Percentiles rank a stretch among this genome's conserved stretches.
Conservation (phyloP, 805 yeast genomes). For the Tetrapisispora arboricola region DNA sequence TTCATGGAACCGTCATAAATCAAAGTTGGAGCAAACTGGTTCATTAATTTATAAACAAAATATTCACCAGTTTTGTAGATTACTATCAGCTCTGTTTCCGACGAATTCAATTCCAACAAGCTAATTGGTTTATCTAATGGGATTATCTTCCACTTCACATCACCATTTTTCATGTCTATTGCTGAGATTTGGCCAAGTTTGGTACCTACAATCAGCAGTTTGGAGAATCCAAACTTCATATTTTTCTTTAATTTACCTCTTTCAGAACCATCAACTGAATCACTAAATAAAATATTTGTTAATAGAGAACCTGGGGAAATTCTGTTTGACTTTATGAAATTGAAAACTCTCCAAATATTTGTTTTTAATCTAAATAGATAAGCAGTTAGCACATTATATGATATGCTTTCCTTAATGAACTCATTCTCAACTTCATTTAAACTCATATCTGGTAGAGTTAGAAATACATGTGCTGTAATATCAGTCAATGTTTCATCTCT, state of each 20-base stretch:
- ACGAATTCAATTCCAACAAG: slow-evolving; percentile 14
- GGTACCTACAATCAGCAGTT: slow-evolving; percentile 35
- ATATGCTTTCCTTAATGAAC: slow-evolving; percentile 11
- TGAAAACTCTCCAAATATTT: slow-evolving; percentile 14
- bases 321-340: slow-evolving; percentile 10
- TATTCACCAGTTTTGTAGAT: slow-evolving; percentile 26
- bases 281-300: slow-evolving; percentile 10
- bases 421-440: slow-evolving; percentile 13
- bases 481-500: slow-evolving; percentile 36
- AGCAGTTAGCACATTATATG: slow-evolving; percentile 12
- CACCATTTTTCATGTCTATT: slow-evolving; percentile 33
- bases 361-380: slow-evolving; percentile 21
- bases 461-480: slow-evolving; percentile 27
- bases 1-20: neutral
- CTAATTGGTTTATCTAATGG: slow-evolving; percentile 15
- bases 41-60: slow-evolving; percentile 7
- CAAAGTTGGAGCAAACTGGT: slow-evolving; percentile 4
- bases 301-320: slow-evolving; percentile 17
- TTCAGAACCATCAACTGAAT: slow-evolving; percentile 10
- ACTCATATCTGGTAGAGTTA: slow-evolving; percentile 14
- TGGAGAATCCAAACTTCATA: slow-evolving; percentile 38
- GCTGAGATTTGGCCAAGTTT: slow-evolving; percentile 35
- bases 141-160: slow-evolving; percentile 31
- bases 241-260: slow-evolving; percentile 8
- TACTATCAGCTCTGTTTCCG: slow-evolving; percentile 14